Conservation (phyloP, 1,284 basidiomycete species). For the Microbotryum silenes-acaulis region DNA sequence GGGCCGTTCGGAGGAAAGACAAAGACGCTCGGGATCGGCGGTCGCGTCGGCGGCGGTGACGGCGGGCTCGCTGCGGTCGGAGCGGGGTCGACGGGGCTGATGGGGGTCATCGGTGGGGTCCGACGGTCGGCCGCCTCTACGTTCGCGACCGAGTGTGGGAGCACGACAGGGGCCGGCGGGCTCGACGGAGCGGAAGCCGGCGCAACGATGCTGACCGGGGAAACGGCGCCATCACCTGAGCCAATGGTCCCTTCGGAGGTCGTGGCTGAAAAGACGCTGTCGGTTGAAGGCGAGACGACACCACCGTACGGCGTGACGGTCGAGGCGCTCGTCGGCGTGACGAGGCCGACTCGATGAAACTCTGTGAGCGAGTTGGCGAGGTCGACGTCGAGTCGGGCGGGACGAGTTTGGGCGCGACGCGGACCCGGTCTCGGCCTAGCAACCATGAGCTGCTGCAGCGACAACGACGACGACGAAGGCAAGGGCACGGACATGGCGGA, state of each 20-base stretch:
- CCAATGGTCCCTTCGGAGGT: neutral
- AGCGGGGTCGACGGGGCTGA: too few relatives aligned
- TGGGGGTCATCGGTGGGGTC: too few relatives aligned
- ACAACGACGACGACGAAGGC: slow-evolving; percentile 11
- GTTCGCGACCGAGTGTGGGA: too few relatives aligned
- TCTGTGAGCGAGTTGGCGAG: slow-evolving; percentile 17
- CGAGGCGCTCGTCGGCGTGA: neutral
- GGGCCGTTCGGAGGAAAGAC: neutral
- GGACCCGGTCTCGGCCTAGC: too few relatives aligned
- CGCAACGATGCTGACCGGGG: neutral
- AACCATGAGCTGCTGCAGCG: neutral
- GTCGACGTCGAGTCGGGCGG: slow-evolving; percentile 20
- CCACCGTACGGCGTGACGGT: neutral
- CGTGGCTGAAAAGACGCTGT: slow-evolving; percentile 5
- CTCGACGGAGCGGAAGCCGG: slow-evolving; percentile 8
- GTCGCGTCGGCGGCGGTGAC: too few relatives aligned
- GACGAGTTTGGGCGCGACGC: slow-evolving; percentile 11
- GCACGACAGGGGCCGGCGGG: too few relatives aligned
- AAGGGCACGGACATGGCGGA: slow-evolving; percentile 1
- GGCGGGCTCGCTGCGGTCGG: too few relatives aligned
- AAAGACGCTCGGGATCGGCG: neutral
- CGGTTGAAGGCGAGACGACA: slow-evolving; percentile 2
- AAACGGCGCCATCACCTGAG: neutral
- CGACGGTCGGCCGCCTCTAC: too few relatives aligned
- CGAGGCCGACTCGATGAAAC: neutral